These are phyloP conservation scores for Asterophora parasitica DNA, from an alignment of 768 basidiomycete species.

Conservation along the genomic window DNA sequence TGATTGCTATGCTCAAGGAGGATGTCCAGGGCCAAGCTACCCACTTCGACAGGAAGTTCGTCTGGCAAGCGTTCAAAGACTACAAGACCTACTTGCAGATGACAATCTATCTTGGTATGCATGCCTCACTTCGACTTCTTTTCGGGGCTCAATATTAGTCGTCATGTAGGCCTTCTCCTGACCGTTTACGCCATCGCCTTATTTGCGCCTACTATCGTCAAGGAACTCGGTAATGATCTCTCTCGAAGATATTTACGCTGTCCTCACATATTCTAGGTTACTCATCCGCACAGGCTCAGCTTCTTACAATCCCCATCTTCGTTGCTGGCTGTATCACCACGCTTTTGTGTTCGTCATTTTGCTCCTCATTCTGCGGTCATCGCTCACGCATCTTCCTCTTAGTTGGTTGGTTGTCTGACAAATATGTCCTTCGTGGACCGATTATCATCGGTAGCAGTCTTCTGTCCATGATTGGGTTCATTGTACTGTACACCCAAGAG, in stretches of 20 bases:
- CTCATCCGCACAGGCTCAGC: slow-evolving; percentile 44
- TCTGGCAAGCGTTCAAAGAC: slow-evolving; percentile 45
- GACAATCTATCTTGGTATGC: slow-evolving; percentile 39
- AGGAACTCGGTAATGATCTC: slow-evolving; percentile 29
- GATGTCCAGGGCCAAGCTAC: slow-evolving; percentile 42
- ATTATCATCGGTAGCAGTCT: slow-evolving; percentile 39
- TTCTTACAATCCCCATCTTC: slow-evolving; percentile 49
- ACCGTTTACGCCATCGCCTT: slow-evolving; percentile 42
- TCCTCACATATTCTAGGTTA: slow-evolving; percentile 26
- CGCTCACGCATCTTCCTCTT: background rate
- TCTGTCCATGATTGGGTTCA: slow-evolving; percentile 47
- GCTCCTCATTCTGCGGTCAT: background rate
- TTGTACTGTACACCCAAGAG: slow-evolving; percentile 38
- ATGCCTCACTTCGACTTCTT: background rate
- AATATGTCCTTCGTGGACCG: slow-evolving; percentile 39
- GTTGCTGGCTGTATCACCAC: slow-evolving; percentile 41
- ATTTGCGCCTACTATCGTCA: slow-evolving; percentile 48
- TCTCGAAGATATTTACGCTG: background rate
- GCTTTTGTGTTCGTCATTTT: slow-evolving; percentile 22
- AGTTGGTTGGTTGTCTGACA: slow-evolving; percentile 40
- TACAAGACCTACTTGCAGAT: slow-evolving; percentile 39
- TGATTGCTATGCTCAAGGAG: slow-evolving; percentile 38
- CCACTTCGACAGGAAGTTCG: slow-evolving; percentile 39
- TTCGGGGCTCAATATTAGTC: background rate
- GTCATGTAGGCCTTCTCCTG: slow-evolving; percentile 31